These are phyloP conservation scores for Hamiltosporidium magnivora DNA, from an alignment of 371 early-diverging fungal species.

Conservation along the genomic window DNA sequence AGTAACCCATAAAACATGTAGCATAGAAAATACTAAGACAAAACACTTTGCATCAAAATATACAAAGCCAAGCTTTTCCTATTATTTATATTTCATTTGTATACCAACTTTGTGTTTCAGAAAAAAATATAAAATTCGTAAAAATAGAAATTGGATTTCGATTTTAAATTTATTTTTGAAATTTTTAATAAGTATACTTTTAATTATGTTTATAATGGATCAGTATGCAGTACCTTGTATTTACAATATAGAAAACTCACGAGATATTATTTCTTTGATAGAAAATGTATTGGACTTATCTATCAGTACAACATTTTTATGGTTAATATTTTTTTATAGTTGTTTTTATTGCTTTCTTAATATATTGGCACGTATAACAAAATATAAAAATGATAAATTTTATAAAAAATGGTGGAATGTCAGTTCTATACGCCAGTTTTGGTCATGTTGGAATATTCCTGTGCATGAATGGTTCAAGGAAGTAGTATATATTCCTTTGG, in stretches of 20 bases:
- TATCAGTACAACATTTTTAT: conserved; percentile 33
- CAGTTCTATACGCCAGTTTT: conserved; percentile 38
- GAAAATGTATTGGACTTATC: conserved; percentile 31
- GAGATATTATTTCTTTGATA: neutral
- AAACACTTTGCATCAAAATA: too few species aligned
- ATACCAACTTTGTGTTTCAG: too few species aligned
- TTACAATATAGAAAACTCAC: neutral
- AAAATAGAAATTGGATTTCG: too few species aligned
- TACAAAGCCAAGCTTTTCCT: too few species aligned
- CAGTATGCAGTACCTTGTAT: conserved; percentile 30
- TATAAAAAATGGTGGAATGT: conserved; percentile 55
- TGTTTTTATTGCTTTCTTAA: conserved; percentile 30
- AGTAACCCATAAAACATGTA: too few species aligned
- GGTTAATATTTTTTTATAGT: conserved; percentile 31
- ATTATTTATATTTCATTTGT: too few species aligned
- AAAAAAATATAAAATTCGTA: too few species aligned
- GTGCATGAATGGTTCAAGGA: conserved; percentile 52
- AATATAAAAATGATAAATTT: conserved; percentile 36
- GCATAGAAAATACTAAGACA: too few species aligned
- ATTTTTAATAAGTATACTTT: too few species aligned
- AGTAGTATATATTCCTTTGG: conserved; percentile 39
- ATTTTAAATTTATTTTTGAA: too few species aligned
- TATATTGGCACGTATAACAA: conserved; percentile 41
- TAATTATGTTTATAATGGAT: conserved; percentile 32
- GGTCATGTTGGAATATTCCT: conserved; percentile 52